These are phyloP conservation scores for Candida frijolesensis DNA, from an alignment of 1,139 yeast species.

Conservation along the genomic window DNA sequence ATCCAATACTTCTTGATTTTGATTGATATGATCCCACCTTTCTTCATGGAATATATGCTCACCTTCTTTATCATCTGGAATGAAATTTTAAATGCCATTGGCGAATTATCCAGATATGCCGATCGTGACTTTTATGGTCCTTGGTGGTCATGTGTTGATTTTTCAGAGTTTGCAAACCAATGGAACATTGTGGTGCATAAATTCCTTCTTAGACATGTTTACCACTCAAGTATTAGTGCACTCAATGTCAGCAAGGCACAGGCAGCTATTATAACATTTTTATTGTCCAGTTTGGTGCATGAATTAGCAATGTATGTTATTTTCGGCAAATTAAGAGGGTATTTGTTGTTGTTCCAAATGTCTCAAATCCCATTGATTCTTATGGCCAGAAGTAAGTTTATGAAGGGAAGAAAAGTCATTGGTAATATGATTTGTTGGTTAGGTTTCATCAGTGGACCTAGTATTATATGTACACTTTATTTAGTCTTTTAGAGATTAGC, in stretches of 20 bases:
- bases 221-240: conserved; percentile 85
- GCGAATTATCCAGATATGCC: conserved; percentile 82
- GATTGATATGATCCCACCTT: conserved; percentile 79
- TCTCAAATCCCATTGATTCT: conserved; percentile 69
- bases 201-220: conserved; percentile 87
- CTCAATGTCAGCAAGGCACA: conserved; percentile 61
- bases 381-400: conserved; percentile 50
- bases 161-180: conserved; percentile 91
- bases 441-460: conserved; percentile 89
- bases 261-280: conserved; percentile 82
- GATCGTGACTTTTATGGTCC: conserved; percentile 93
- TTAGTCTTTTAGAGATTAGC: conserved; percentile 56
- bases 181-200: conserved; percentile 98
- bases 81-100: conserved; percentile 82
- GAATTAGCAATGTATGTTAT: conserved; percentile 92
- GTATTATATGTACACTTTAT: conserved; percentile 83
- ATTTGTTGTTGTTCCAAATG: conserved; percentile 81
- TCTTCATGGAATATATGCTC: conserved; percentile 69
- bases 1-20: conserved; percentile 60
- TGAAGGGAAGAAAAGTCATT: conserved; percentile 57
- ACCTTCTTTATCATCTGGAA: conserved; percentile 95
- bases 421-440: conserved; percentile 91
- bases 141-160: conserved; percentile 96
- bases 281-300: conserved; percentile 80
- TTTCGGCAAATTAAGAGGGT: conserved; percentile 78